A percentile compares a stretch with the other conserved stretches of the same genome.
Evolutionary conservation across 345 rosid genomes (phyloP).

Genomic region (Eucalyptus regnans): DNA sequence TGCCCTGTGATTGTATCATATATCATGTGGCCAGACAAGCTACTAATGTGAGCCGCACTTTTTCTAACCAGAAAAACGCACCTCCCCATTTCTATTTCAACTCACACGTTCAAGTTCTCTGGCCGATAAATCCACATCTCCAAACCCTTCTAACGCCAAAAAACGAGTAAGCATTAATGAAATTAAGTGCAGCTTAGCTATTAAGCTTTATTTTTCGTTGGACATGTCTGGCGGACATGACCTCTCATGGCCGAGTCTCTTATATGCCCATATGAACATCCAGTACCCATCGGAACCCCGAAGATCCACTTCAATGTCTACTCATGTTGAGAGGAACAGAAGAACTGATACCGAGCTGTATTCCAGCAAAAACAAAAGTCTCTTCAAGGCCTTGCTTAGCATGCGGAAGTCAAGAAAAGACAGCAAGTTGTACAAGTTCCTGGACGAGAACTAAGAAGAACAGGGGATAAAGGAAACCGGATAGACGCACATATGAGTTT

Average conservation of each 20-base stretch:
- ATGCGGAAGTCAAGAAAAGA: conserved; percentile 43
- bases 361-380: conserved; percentile 44
- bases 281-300: conserved; percentile 35
- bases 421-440: conserved; percentile 11
- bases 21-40: background rate
- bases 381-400: conserved; percentile 61
- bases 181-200: background rate
- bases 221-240: background rate
- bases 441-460: conserved; percentile 20
- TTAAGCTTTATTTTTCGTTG: background rate
- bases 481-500: background rate
- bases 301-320: conserved; percentile 36
- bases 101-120: conserved; percentile 39
- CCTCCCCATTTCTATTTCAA: conserved; percentile 43
- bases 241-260: background rate
- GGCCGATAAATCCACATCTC: conserved; percentile 37
- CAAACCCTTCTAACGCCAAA: conserved; percentile 4
- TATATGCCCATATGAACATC: background rate
- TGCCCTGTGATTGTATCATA: background rate
- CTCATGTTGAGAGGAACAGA: conserved; percentile 11
- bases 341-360: conserved; percentile 18
- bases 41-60: background rate
- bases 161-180: conserved; percentile 20
- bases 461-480: background rate
- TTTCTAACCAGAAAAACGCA: conserved; percentile 24